A percentile compares a stretch with the other conserved stretches of the same genome.
Conservation (phyloP, 352 stramenopile genomes). For the Elongisporangium undulatum region DNA sequence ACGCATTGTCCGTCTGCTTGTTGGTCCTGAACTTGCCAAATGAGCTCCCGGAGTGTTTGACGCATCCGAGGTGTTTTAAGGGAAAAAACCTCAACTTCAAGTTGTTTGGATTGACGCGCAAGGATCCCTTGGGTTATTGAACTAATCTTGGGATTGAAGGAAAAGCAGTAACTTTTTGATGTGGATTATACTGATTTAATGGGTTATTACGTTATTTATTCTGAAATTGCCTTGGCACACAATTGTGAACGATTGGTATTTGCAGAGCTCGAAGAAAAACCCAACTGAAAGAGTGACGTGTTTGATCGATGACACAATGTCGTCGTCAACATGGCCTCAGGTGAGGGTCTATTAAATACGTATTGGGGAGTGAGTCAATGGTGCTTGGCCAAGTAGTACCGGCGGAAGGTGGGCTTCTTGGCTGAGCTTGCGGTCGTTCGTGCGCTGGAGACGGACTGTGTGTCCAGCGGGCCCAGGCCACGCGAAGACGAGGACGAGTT, state of each 20-base stretch:
- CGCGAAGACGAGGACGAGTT: neutral
- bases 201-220: neutral
- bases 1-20: constrained; percentile 14
- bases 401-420: constrained; percentile 23
- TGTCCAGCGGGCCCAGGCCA: constrained; percentile 3
- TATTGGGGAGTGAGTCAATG: constrained; percentile 6
- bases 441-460: constrained; percentile 12
- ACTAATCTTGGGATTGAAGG: constrained; percentile 4
- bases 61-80: constrained; percentile 10
- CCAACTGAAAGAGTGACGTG: neutral
- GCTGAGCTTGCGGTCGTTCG: constrained; percentile 11
- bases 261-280: neutral
- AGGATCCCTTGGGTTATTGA: constrained; percentile 1
- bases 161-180: constrained; percentile 4
- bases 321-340: constrained; percentile 10
- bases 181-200: constrained; percentile 1
- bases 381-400: constrained; percentile 30
- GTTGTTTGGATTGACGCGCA: constrained; percentile 1
- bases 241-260: neutral
- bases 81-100: constrained; percentile 36
- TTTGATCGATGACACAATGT: constrained; percentile 4
- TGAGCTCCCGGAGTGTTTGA: constrained; percentile 8
- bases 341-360: neutral
- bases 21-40: constrained; percentile 12
- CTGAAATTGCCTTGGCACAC: neutral